Base-by-base conservation (phyloP, 2,329 filamentous ascomycete genomes). In the Penicillium sp. region DNA sequence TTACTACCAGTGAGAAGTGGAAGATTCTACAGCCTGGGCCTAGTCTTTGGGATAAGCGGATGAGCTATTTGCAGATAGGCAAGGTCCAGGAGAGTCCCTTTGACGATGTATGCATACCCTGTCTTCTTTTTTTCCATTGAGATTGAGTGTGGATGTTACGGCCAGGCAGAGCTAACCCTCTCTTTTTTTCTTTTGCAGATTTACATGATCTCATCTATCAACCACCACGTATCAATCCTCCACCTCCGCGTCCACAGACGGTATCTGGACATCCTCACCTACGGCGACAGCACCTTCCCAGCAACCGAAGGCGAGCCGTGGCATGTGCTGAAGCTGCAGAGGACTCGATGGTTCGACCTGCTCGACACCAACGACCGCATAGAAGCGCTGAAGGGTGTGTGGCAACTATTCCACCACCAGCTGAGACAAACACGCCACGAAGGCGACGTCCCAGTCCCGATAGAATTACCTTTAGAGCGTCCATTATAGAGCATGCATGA, bases 161-260 rank as follows among this genome's bases (percentile, higher is more conserved):
- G 34, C 4, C n/a, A 7, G 31, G 17, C 19, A 48, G 17, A 24
- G 24, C 39, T 48, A 43, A 48, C 19, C 13, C 24, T 19, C 49
- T 24, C 48, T 40, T 12, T 22, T 21, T 54, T 10, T n/a, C n/a
- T 48, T 44, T 49, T 40, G 28, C 15, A 83, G 78, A 73, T 83
- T 45, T 82, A 79, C 64, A 75, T 82, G 72, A 59, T 83, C 42
- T 82, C 80, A 12, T 78, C 78, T 22, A 69, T 83, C 54, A 82
- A 82, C 61, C 80, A 82, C 64, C 81, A 84, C 57, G 71, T 83
- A 53, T 75, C 77, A 49, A 74, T 84, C 42, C 62, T 83, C 45
- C 79, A 78, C 56, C 69, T 83, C 42, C 76, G 74, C 29, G 72
- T 83, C 39, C 79, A 82, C 61, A 66, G 68, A 22, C 68, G 72